A percentile compares a stretch with the other conserved stretches of the same genome.
Evolutionary conservation across 768 basidiomycete species (phyloP).

Genomic region (Leucosporidium creatinivorum): DNA sequence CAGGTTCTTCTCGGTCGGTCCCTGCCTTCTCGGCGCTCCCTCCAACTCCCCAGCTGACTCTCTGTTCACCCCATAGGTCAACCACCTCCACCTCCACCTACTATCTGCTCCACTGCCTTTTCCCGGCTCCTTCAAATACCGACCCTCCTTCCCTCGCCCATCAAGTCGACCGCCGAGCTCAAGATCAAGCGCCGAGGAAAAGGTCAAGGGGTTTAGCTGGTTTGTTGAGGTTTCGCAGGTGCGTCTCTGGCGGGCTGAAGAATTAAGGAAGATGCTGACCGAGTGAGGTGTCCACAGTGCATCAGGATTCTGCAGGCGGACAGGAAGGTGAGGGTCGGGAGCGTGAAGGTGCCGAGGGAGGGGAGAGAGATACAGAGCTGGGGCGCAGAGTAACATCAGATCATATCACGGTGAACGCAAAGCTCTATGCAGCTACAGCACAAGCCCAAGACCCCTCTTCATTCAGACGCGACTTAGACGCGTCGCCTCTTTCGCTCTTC

Average conservation of each 20-base stretch:
- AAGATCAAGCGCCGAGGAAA: not conserved
- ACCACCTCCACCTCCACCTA: constrained; percentile 33
- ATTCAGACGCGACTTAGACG: no score
- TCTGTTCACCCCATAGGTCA: constrained; percentile 14
- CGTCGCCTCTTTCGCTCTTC: no score
- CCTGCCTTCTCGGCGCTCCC: not conserved
- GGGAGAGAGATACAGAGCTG: not conserved
- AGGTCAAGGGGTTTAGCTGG: constrained; percentile 27
- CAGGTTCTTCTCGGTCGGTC: constrained; percentile 29
- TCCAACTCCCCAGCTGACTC: not conserved
- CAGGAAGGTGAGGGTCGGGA: constrained; percentile 12
- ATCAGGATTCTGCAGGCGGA: constrained; percentile 16
- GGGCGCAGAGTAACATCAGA: not conserved
- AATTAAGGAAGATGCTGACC: not conserved
- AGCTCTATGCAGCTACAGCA: not conserved
- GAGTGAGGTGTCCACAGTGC: not conserved
- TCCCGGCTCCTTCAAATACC: constrained; percentile 26
- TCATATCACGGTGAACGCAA: no score
- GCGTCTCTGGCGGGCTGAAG: not conserved
- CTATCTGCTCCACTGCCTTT: constrained; percentile 30
- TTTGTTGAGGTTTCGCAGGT: constrained; percentile 29
- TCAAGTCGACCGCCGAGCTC: not conserved
- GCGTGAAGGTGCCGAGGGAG: not conserved
- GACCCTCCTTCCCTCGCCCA: constrained; percentile 1
- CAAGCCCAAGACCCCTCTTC: no score